Conservation (phyloP, 2,329 filamentous ascomycete genomes). For the Cytospora piceae region DNA sequence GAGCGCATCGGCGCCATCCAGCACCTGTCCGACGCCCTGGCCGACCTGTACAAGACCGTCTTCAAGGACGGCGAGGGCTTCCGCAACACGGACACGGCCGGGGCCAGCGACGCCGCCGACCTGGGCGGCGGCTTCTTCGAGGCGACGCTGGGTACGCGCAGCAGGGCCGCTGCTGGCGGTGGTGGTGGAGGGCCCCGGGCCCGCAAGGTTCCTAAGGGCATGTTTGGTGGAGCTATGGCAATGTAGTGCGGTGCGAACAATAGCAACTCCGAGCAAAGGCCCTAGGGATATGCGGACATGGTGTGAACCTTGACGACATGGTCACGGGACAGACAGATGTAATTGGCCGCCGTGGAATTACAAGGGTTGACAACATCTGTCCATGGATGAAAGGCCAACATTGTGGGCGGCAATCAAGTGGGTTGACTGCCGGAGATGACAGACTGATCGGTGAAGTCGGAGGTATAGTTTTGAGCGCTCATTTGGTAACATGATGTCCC, state of each 20-base stretch:
- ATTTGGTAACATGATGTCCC: not conserved
- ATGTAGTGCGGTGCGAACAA: not conserved
- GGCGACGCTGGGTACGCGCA: not conserved
- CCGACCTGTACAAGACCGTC: conserved; percentile 69
- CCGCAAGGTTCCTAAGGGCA: conserved; percentile 14
- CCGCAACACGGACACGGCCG: conserved; percentile 37
- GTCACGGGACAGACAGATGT: no score
- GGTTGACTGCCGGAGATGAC: not conserved
- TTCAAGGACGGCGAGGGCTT: conserved; percentile 81
- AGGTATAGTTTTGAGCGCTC: not conserved
- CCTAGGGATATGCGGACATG: not conserved
- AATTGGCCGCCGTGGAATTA: no score
- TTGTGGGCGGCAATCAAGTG: not conserved
- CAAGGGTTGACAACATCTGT: not conserved
- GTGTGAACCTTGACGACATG: not conserved
- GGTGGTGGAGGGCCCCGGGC: not conserved
- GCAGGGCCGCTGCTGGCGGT: conserved; percentile 4
- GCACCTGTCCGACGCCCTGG: conserved; percentile 72
- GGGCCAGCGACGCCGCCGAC: conserved; percentile 26
- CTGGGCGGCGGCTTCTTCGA: conserved; percentile 23
- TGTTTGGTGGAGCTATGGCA: conserved; percentile 9
- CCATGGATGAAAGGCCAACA: not conserved
- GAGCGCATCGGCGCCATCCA: conserved; percentile 75
- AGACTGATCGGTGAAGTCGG: not conserved
- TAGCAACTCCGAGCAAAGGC: not conserved